Evolutionary conservation across 1,139 yeast genomes (phyloP).

Genomic region (Debaryomyces singareniensis): DNA sequence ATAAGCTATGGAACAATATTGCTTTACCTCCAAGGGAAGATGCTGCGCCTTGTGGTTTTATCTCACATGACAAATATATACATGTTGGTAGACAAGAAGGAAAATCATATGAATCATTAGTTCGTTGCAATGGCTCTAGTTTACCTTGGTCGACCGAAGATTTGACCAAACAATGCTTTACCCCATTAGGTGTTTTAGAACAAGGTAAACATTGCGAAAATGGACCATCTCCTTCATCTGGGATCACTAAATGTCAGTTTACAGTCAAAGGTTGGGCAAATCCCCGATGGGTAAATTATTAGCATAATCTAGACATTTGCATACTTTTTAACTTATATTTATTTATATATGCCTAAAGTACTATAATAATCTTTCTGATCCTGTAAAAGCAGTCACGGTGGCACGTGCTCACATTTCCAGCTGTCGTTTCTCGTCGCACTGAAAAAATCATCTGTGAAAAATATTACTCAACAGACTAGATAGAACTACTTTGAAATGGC

Average conservation of each 20-base stretch:
- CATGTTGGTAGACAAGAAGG: slow-evolving; percentile 9
- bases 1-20: slow-evolving; percentile 46
- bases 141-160: slow-evolving; percentile 33
- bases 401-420: neutral
- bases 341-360: neutral
- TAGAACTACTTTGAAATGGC: slow-evolving; percentile 24
- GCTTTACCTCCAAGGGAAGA: slow-evolving; percentile 43
- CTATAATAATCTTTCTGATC: neutral
- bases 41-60: slow-evolving; percentile 18
- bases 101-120: slow-evolving; percentile 1
- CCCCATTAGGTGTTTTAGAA: slow-evolving; percentile 32
- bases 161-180: slow-evolving; percentile 9
- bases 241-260: slow-evolving; percentile 37
- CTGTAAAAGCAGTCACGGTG: neutral
- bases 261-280: slow-evolving; percentile 52
- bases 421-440: too few relatives aligned
- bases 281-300: slow-evolving; percentile 32
- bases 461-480: neutral
- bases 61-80: slow-evolving; percentile 18
- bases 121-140: slow-evolving; percentile 14
- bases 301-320: neutral
- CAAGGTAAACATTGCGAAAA: slow-evolving; percentile 19
- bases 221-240: slow-evolving; percentile 34
- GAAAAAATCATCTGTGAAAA: neutral
- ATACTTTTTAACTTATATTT: neutral